Base-by-base conservation (phyloP, 2,329 filamentous ascomycete genomes). In the Sclerotinia subarctica region DNA sequence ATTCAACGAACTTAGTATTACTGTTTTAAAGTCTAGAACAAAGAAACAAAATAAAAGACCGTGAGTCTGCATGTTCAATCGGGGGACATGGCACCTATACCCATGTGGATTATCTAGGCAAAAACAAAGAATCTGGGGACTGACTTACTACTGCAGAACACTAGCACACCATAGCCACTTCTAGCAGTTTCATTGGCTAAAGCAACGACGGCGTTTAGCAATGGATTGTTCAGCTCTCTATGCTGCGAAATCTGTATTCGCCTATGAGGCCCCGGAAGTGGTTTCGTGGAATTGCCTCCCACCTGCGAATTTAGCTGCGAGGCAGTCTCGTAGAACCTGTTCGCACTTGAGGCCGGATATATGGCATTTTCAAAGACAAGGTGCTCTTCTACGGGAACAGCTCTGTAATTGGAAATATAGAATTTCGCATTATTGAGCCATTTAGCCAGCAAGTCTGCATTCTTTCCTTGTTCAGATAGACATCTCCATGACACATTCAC, bases 301-400 rank as follows among this genome's bases (percentile, higher is more conserved):
- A 76, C 69, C 64, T 68, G 77, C 69, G 67, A 76, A 70, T 64
- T 77, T 71, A 69, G 73, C 71, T 69, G 75, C 13, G 81, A 82
- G 15, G 85, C 84, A 17, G 83, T 86, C 70, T 86, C 86, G 52
- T 88, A 83, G 52, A 90, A 80, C 62, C 81, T 83, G 60, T 82
- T 84, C 11, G 86, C 86, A n/a, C 80, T 85, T 42, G 83, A 83
- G 26, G 87, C 85, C 5, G 85, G 83, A 73, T 91, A 92, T 13
- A 93, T 82, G 7, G 82, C 82, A 68, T 90, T 86, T 57, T 92
- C 88, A 75, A 88, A 90, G 5, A 93, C 90, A 0, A 93, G 80
- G 74, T 91, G 86, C 73, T 93, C 91, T 64, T 92, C 85, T 29
- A 94, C 87, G 0, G 90, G 90, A n/a, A 94, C 83, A 1, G 91